Conservation (phyloP, 2,329 filamentous ascomycete species). For the Blastomyces silverae region DNA sequence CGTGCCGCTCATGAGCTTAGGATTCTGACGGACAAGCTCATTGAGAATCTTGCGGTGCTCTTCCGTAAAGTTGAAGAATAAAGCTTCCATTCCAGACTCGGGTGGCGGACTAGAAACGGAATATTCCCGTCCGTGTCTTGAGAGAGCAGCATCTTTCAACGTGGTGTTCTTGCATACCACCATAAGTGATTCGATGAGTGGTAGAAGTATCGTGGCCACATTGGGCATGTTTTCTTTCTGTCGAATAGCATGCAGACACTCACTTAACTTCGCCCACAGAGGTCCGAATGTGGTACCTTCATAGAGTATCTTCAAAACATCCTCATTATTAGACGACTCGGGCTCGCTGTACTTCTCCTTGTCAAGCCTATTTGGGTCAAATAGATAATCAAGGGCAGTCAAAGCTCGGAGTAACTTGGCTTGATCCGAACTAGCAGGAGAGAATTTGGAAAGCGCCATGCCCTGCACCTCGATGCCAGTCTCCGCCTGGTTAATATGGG, state of each 20-base stretch:
- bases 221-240: constrained; percentile 94
- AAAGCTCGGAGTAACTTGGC: constrained; percentile 89
- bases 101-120: constrained; percentile 68
- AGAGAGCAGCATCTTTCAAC: constrained; percentile 57
- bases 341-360: constrained; percentile 49
- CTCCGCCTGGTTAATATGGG: constrained; percentile 77
- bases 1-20: constrained; percentile 96
- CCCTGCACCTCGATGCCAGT: constrained; percentile 94
- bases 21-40: constrained; percentile 92
- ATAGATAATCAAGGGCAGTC: constrained; percentile 91
- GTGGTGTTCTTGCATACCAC: constrained; percentile 98
- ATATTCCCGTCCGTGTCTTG: constrained; percentile 57
- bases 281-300: constrained; percentile 83
- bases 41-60: constrained; percentile 97
- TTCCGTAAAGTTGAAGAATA: constrained; percentile 97
- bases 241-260: constrained; percentile 79
- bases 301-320: constrained; percentile 80
- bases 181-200: constrained; percentile 94
- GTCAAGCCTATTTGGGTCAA: constrained; percentile 66
- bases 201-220: constrained; percentile 89
- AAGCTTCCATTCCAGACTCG: constrained; percentile 72
- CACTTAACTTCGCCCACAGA: constrained; percentile 87
- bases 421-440: constrained; percentile 89
- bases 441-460: constrained; percentile 89
- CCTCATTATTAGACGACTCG: constrained; percentile 63